Evolutionary conservation across 345 rosid species (phyloP).

Genomic region (Firmiana major): DNA sequence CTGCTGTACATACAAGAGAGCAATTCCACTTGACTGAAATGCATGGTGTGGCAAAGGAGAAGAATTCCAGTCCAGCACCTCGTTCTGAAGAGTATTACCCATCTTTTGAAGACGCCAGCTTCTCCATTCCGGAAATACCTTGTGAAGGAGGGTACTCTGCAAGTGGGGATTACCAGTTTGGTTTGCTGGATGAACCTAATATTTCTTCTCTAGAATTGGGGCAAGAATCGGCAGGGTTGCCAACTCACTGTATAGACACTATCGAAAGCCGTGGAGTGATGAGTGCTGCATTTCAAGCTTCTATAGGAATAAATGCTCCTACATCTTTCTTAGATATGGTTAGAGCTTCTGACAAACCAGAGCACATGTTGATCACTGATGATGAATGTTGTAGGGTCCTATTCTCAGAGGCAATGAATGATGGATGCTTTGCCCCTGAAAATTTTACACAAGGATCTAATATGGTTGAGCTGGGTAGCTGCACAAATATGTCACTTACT

Average conservation of each 20-base stretch:
- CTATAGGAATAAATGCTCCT: conserved; percentile 39
- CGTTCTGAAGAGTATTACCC: conserved; percentile 53
- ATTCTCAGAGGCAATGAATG: conserved; percentile 53
- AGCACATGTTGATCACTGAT: conserved; percentile 62
- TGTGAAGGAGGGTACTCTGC: conserved; percentile 53
- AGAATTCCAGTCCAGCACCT: conserved; percentile 50
- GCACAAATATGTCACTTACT: conserved; percentile 30
- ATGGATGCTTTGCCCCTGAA: conserved; percentile 36
- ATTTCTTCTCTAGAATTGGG: conserved; percentile 42
- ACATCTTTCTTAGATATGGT: conserved; percentile 38
- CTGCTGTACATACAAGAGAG: conserved; percentile 36
- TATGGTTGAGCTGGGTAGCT: conserved; percentile 32
- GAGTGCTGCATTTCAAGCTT: conserved; percentile 41
- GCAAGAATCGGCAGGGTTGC: conserved; percentile 44
- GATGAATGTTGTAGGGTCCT: conserved; percentile 82
- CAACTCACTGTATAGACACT: conserved; percentile 38
- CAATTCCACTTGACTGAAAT: conserved; percentile 48
- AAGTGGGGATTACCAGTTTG: conserved; percentile 39
- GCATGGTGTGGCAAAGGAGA: conserved; percentile 41
- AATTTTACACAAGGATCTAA: conserved; percentile 34
- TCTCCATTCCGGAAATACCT: conserved; percentile 48
- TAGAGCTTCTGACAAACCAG: conserved; percentile 34
- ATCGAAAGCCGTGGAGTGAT: conserved; percentile 39
- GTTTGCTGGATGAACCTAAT: conserved; percentile 38
- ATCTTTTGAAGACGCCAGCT: conserved; percentile 42